Evolutionary conservation across 116 monocot genomes (phyloP).

Genomic region (Trichopus zeylanicus): DNA sequence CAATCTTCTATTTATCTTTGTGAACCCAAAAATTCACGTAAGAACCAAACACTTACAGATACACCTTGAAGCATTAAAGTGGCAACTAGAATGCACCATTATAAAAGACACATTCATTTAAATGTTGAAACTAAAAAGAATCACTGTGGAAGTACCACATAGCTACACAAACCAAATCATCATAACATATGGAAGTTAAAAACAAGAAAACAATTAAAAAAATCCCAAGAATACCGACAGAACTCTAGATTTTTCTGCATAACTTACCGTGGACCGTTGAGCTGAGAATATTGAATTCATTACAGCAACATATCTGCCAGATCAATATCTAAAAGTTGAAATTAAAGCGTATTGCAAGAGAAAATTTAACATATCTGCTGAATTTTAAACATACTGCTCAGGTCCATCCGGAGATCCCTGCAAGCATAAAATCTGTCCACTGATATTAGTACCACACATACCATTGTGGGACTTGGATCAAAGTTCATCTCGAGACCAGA

Average conservation of each 20-base stretch:
- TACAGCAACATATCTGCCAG: constrained; percentile 96
- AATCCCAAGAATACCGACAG: neutral
- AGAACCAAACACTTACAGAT: no score
- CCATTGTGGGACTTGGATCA: neutral
- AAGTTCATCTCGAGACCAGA: neutral
- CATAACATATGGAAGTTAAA: no score
- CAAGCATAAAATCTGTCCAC: constrained; percentile 80
- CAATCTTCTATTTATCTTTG: no score
- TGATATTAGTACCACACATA: constrained; percentile 11
- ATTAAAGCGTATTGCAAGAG: neutral
- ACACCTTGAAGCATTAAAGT: no score
- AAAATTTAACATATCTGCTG: neutral
- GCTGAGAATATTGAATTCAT: constrained; percentile 99
- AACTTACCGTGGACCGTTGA: constrained; percentile 76
- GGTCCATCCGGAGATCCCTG: constrained; percentile 99
- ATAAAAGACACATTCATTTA: no score
- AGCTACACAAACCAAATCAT: no score
- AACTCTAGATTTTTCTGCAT: neutral
- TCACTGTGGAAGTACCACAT: no score
- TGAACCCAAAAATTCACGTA: no score
- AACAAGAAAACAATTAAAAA: no score
- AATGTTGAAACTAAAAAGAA: no score
- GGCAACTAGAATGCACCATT: no score
- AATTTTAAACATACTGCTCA: constrained; percentile 70
- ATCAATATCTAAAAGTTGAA: constrained; percentile 20